These are phyloP conservation scores for Globisporangium perplexum DNA, from an alignment of 352 stramenopile species.

Conservation along the genomic window DNA sequence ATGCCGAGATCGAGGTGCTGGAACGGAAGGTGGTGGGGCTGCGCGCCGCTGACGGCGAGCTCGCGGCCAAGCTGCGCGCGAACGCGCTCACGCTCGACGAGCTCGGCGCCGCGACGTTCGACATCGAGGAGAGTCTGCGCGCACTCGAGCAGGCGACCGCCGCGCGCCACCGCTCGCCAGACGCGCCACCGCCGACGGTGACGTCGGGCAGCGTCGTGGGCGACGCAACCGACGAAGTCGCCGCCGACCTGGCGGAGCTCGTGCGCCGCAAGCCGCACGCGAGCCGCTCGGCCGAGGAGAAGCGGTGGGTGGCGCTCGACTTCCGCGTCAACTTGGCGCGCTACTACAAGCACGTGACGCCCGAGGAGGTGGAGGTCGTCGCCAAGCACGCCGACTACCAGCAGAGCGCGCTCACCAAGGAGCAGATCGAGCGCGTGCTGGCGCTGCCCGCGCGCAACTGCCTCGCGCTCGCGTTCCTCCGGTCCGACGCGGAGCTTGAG, in stretches of 20 bases:
- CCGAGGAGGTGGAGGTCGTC: conserved; percentile 55
- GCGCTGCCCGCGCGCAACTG: conserved; percentile 52
- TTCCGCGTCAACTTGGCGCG: conserved; percentile 51
- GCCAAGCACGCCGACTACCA: conserved; percentile 49
- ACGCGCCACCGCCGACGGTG: no score
- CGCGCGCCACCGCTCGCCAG: no score
- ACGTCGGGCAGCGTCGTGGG: background rate
- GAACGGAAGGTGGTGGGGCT: conserved; percentile 11
- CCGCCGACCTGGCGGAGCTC: conserved; percentile 21
- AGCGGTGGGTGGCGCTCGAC: conserved; percentile 61
- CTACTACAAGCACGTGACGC: conserved; percentile 58
- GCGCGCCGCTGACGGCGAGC: conserved; percentile 1
- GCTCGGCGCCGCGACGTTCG: conserved; percentile 27
- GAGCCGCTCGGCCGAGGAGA: conserved; percentile 47
- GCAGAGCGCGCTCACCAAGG: conserved; percentile 26
- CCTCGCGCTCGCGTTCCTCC: conserved; percentile 73
- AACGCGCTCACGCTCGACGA: conserved; percentile 28
- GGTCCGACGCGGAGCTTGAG: conserved; percentile 43
- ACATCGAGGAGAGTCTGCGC: conserved; percentile 28
- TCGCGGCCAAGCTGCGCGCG: conserved; percentile 12
- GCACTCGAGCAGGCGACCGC: conserved; percentile 22
- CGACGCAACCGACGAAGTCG: background rate
- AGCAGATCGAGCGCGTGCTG: conserved; percentile 45
- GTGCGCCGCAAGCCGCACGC: conserved; percentile 46
- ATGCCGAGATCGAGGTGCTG: conserved; percentile 29